A percentile compares a stretch with the other conserved stretches of the same genome.
Conservation (phyloP, 345 rosid species). For the Salix exigua region DNA sequence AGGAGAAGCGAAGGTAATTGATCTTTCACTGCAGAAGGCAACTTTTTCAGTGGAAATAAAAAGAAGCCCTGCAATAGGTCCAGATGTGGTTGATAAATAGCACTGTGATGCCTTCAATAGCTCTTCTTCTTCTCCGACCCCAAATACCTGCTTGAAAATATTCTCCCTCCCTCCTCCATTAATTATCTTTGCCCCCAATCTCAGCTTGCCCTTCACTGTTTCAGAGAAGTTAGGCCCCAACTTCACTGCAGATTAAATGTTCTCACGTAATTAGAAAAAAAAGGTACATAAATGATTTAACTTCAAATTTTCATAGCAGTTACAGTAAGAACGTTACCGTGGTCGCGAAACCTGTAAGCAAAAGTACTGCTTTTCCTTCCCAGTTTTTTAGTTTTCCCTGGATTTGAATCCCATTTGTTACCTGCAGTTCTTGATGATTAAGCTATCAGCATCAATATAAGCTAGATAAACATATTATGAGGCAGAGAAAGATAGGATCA, state of each 20-base stretch:
- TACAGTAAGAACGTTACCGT: too few relatives aligned
- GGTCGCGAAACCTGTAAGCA: too few relatives aligned
- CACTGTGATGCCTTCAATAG: constrained; percentile 54
- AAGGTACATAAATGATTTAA: too few relatives aligned
- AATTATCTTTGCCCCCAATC: constrained; percentile 24
- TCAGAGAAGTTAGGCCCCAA: constrained; percentile 47
- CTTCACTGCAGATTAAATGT: constrained; percentile 26
- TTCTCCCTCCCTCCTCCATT: constrained; percentile 25
- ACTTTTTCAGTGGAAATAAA: constrained; percentile 36
- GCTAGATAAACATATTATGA: too few relatives aligned
- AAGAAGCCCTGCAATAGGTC: constrained; percentile 54
- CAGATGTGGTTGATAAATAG: constrained; percentile 52
- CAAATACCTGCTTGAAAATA: constrained; percentile 38
- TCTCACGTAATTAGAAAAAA: not conserved
- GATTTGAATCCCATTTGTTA: too few relatives aligned
- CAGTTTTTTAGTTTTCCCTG: too few relatives aligned
- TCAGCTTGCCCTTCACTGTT: constrained; percentile 23
- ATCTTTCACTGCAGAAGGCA: constrained; percentile 28
- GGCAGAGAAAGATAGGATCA: too few relatives aligned
- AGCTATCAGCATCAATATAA: too few relatives aligned
- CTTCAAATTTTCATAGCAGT: too few relatives aligned
- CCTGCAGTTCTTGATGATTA: too few relatives aligned
- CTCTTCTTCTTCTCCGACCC: constrained; percentile 42
- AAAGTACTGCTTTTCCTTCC: too few relatives aligned
- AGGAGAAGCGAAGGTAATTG: constrained; percentile 22